Conservation (phyloP, 495 filamentous ascomycete species). For the Trichodelitschia bisporula region DNA sequence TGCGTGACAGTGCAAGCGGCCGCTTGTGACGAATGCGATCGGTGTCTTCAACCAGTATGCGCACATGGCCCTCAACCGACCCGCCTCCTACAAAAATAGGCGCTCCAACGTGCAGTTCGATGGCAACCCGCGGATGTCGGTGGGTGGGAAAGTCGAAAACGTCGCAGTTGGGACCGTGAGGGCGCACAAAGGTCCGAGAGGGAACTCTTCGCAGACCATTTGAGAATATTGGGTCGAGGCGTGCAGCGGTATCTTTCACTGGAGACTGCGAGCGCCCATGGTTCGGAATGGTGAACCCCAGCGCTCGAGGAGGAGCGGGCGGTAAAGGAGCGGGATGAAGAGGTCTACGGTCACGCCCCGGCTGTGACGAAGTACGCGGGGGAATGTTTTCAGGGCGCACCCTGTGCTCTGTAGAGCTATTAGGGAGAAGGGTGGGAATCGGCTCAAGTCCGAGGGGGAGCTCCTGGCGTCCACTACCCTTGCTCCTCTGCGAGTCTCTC, state of each 20-base stretch:
- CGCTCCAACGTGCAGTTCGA: constrained; percentile 15
- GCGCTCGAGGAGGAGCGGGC: constrained; percentile 5
- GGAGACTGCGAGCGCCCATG: constrained; percentile 13
- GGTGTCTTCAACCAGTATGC: constrained; percentile 14
- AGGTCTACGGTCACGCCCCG: constrained; percentile 2
- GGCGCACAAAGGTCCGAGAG: constrained; percentile 13
- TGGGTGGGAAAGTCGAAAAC: constrained; percentile 14
- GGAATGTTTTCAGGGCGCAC: no score
- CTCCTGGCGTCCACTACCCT: constrained; percentile 5
- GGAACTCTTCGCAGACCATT: constrained; percentile 12
- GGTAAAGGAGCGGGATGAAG: constrained; percentile 3
- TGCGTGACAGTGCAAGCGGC: constrained; percentile 16
- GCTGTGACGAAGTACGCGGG: constrained; percentile 14
- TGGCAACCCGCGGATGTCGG: constrained; percentile 14
- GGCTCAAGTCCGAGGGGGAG: constrained; percentile 14
- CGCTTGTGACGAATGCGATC: constrained; percentile 11
- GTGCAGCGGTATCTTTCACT: constrained; percentile 9
- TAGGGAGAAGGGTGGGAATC: no score
- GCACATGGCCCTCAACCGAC: constrained; percentile 17
- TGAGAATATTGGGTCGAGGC: constrained; percentile 11
- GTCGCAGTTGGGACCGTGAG: constrained; percentile 8
- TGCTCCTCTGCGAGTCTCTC: neutral
- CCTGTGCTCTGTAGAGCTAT: no score
- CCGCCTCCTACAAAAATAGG: constrained; percentile 18
- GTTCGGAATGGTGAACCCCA: constrained; percentile 11